These are phyloP conservation scores for Lichtheimia corymbifera DNA, from an alignment of 371 early-diverging fungal species.

Conservation along the genomic window DNA sequence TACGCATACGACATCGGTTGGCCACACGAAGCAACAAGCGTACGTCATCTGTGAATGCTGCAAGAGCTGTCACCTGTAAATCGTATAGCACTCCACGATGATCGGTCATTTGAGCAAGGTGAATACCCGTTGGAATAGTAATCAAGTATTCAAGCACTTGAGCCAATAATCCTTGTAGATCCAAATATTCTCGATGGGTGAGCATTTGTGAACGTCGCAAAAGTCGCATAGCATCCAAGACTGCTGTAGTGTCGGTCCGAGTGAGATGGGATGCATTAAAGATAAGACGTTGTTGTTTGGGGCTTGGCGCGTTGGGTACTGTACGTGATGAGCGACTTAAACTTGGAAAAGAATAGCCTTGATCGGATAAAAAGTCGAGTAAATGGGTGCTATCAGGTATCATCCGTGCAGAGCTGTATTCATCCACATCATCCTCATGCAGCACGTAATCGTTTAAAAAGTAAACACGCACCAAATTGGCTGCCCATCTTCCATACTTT, in stretches of 20 bases:
- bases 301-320: slow-evolving; percentile 19
- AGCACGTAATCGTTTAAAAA: slow-evolving; percentile 56
- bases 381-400: slow-evolving; percentile 56
- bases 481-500: slow-evolving; percentile 60
- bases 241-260: slow-evolving; percentile 49
- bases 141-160: slow-evolving; percentile 61
- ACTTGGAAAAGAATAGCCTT: slow-evolving; percentile 67
- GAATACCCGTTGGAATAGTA: slow-evolving; percentile 62
- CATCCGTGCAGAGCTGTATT: slow-evolving; percentile 46
- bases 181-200: slow-evolving; percentile 67
- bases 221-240: slow-evolving; percentile 61
- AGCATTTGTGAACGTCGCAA: slow-evolving; percentile 54
- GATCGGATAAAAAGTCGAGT: slow-evolving; percentile 61
- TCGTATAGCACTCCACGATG: slow-evolving; percentile 68
- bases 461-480: slow-evolving; percentile 63
- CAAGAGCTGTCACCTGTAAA: slow-evolving; percentile 62
- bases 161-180: slow-evolving; percentile 55
- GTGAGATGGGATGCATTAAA: slow-evolving; percentile 44
- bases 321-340: slow-evolving; percentile 56
- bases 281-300: slow-evolving; percentile 19
- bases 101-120: slow-evolving; percentile 62
- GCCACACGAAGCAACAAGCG: slow-evolving; percentile 60
- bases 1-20: slow-evolving; percentile 65
- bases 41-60: slow-evolving; percentile 67
- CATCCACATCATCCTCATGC: slow-evolving; percentile 43